phyloP scores from a whole-genome alignment of 345 rosid species.

The Combretum micranthum region DNA sequence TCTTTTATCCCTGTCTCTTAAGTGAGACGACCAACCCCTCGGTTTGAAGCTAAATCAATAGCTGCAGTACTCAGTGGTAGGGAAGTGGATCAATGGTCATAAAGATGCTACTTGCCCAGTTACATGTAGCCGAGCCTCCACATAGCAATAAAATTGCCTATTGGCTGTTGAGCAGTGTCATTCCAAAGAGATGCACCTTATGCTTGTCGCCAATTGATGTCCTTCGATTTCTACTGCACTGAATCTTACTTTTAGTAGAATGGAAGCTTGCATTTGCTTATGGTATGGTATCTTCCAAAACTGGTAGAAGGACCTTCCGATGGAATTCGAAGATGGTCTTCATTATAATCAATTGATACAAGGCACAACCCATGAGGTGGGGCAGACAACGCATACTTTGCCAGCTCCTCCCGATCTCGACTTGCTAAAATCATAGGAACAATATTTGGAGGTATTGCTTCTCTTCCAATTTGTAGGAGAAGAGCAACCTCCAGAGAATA shows the following conservation, averaged over 20 bases:
- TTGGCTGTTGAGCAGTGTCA: background rate
- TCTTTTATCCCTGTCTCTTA: no score
- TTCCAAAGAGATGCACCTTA: background rate
- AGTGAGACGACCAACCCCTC: no score
- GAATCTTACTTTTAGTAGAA: constrained; percentile 10
- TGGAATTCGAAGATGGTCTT: constrained; percentile 65
- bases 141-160: no score
- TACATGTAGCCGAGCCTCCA: no score
- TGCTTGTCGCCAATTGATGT: background rate
- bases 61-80: no score
- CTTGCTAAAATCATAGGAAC: constrained; percentile 59
- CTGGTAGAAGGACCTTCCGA: constrained; percentile 47
- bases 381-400: constrained; percentile 52
- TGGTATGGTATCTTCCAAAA: constrained; percentile 57
- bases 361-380: constrained; percentile 89
- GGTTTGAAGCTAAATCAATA: no score
- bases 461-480: constrained; percentile 79
- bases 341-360: constrained; percentile 49
- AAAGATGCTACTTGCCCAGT: no score
- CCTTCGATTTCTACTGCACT: background rate
- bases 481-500: constrained; percentile 60
- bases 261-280: constrained; percentile 74
- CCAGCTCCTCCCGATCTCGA: constrained; percentile 69
- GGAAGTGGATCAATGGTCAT: no score
- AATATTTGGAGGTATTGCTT: constrained; percentile 64